These are phyloP conservation scores for Aspergillus viridinutans DNA, from an alignment of 2,329 filamentous ascomycete species.

Conservation along the genomic window DNA sequence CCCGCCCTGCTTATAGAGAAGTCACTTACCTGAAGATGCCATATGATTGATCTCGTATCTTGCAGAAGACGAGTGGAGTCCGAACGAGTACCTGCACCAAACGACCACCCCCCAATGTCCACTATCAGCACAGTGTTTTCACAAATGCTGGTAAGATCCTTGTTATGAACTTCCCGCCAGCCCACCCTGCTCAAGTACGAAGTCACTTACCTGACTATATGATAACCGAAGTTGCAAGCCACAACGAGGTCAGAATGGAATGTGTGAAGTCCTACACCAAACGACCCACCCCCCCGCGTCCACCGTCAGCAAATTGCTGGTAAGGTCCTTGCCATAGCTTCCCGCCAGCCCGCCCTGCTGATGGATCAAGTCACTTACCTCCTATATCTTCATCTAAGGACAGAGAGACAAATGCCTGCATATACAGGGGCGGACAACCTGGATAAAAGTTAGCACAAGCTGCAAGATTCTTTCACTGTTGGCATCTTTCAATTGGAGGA, in stretches of 20 bases:
- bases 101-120: background rate
- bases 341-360: background rate
- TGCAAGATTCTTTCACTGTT: background rate
- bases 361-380: background rate
- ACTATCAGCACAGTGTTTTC: background rate
- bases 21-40: background rate
- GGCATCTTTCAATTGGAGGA: background rate
- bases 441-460: background rate
- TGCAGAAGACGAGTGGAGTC: background rate
- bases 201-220: background rate
- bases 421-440: background rate
- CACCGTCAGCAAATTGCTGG: background rate
- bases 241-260: too few relatives aligned
- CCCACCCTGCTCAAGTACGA: background rate
- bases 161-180: background rate
- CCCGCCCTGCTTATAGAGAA: background rate
- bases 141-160: background rate
- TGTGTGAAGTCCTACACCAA: too few relatives aligned
- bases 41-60: too few relatives aligned
- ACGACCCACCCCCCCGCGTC: background rate
- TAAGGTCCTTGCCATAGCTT: background rate
- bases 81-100: background rate
- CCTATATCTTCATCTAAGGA: background rate
- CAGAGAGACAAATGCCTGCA: background rate
- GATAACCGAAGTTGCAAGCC: too few relatives aligned